Evolutionary conservation across 1,139 yeast species (phyloP), one percentile per base, ranked within the genome.

Genomic region (Chernovozyma aurita): DNA sequence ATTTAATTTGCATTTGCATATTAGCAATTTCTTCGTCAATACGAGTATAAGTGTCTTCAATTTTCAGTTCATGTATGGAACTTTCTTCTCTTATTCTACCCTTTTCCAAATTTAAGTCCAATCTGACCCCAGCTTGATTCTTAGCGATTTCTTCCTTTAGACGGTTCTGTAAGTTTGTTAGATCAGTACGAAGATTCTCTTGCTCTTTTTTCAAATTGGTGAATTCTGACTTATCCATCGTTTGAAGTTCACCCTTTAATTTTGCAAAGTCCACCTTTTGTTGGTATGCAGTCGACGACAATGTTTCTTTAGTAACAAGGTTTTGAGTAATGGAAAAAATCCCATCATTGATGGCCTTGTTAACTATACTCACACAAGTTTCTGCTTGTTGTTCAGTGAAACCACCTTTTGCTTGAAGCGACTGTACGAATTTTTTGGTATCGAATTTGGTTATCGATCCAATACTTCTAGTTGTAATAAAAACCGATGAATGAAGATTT

Each of bases 211-310:
- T 82, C 42, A 92, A 73, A 35, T 79, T 76, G 38, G 85, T 82
- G 50, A 86, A 84, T 50, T 92, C 97, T 12, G 88, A 75, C 55
- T 83, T 80, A 62, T 92, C 98, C 63, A 86, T 77, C 32, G 90
- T 81, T 52, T 85, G 90, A 37, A 90, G 70, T 57, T 90, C 97
- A 26, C 95, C 95, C 55, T 88, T 84, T 42, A 90, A 73, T 55
- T 90, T 90, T 31, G 96, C 95, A 70, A 92, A 92, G 58, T 90
- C 97, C 24, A 92, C 97, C 52, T 92, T 86, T 52, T 92, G 98
- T 54, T 90, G 96, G 58, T 92, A 92, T 6, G 96, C 83, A 48
- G 90, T 76, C 43, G 92, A 80, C 15, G 87, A 78, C 33, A 90
- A 70, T 30, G 81, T 79, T 49, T 88, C 96, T 48, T 86, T 82